Conservation (phyloP, 1,284 basidiomycete genomes). For the Tylopilus orsonianus region DNA sequence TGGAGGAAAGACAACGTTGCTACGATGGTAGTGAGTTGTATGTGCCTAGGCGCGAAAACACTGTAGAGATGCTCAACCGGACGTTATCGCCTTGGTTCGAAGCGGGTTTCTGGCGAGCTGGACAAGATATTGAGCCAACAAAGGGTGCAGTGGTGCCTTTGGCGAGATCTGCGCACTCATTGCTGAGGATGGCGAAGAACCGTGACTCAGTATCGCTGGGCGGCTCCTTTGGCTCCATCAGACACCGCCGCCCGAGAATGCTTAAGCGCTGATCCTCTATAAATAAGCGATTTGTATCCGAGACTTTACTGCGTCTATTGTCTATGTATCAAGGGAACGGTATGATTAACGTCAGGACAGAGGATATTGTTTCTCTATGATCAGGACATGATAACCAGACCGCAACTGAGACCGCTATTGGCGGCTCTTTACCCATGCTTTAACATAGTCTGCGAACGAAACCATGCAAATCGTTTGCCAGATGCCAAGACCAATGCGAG, state of each 20-base stretch:
- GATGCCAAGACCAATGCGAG: slow-evolving; percentile 92
- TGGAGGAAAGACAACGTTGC: slow-evolving; percentile 74
- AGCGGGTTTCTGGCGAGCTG: slow-evolving; percentile 67
- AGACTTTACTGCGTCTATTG: slow-evolving; percentile 1
- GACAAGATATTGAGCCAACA: slow-evolving; percentile 63
- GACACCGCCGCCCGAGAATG: no score
- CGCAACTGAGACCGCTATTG: slow-evolving; percentile 21
- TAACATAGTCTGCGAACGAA: slow-evolving; percentile 94
- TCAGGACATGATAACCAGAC: slow-evolving; percentile 6
- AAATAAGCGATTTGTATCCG: not conserved
- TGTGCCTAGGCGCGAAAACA: not conserved
- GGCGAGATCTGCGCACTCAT: slow-evolving; percentile 34
- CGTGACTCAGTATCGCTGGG: not conserved
- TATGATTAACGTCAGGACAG: slow-evolving; percentile 18
- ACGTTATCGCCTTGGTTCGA: slow-evolving; percentile 73
- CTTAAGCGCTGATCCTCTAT: not conserved
- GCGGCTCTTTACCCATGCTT: slow-evolving; percentile 61
- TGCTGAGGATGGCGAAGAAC: slow-evolving; percentile 8
- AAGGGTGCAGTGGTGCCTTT: slow-evolving; percentile 43
- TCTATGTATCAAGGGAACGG: slow-evolving; percentile 3
- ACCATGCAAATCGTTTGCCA: slow-evolving; percentile 99
- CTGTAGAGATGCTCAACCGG: slow-evolving; percentile 41
- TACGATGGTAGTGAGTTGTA: slow-evolving; percentile 30
- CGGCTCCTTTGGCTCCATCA: no score
- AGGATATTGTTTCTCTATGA: slow-evolving; percentile 26